These are phyloP conservation scores for Chalciporus sp. DNA, from an alignment of 1,284 basidiomycete genomes.

Conservation along the genomic window DNA sequence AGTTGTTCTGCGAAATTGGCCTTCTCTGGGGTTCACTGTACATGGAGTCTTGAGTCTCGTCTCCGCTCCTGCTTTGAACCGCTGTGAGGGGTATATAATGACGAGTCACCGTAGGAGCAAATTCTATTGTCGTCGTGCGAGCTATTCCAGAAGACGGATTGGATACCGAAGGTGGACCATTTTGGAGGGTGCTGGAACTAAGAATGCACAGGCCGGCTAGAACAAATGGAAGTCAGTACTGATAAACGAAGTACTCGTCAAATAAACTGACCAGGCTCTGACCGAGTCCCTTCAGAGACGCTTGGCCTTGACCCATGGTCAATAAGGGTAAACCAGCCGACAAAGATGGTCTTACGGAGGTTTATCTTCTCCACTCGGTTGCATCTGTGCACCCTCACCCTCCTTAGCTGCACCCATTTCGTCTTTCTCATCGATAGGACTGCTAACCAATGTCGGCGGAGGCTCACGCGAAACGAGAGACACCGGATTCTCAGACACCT, in stretches of 20 bases:
- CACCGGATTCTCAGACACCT: not conserved
- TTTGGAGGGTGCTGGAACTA: slow-evolving; percentile 37
- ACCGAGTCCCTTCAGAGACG: slow-evolving; percentile 23
- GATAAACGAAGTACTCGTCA: not conserved
- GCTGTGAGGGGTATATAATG: slow-evolving; percentile 20
- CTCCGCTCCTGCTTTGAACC: slow-evolving; percentile 3
- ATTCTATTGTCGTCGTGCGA: slow-evolving; percentile 62
- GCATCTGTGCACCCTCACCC: slow-evolving; percentile 2
- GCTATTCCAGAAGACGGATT: slow-evolving; percentile 28
- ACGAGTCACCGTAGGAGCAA: slow-evolving; percentile 34
- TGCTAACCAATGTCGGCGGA: not conserved
- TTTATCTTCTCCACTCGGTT: not conserved
- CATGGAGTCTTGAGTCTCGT: not conserved
- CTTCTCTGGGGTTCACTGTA: slow-evolving; percentile 7
- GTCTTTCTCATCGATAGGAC: not conserved
- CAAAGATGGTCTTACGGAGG: slow-evolving; percentile 9
- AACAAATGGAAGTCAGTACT: slow-evolving; percentile 4
- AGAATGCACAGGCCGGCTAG: slow-evolving; percentile 31
- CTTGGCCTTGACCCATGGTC: slow-evolving; percentile 25
- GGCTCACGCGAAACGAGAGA: not conserved
- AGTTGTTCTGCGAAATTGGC: slow-evolving; percentile 7
- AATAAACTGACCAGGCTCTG: slow-evolving; percentile 17
- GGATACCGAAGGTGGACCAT: slow-evolving; percentile 3
- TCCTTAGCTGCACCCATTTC: slow-evolving; percentile 6
- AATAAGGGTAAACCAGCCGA: not conserved